Evolutionary conservation across 148 eudicot genomes (phyloP).

Genomic region (Persicaria tinctoria): DNA sequence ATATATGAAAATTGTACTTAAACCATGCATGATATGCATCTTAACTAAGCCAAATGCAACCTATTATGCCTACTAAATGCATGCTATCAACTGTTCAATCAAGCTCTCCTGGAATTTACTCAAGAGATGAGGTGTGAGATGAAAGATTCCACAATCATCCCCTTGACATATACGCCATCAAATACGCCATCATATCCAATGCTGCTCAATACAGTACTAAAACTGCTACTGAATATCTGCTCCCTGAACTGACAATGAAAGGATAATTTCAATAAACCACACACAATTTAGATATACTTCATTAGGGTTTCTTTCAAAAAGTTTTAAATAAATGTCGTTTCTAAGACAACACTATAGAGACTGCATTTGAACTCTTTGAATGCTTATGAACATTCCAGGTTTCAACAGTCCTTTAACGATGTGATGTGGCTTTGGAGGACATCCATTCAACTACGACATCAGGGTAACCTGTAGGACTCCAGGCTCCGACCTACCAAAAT

Average conservation of each 20-base stretch:
- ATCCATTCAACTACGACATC: constrained; percentile 73
- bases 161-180: constrained; percentile 86
- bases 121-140: constrained; percentile 49
- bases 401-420: constrained; percentile 70
- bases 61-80: too few relatives aligned
- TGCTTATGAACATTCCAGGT: constrained; percentile 31
- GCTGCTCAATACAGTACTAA: constrained; percentile 56
- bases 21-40: too few relatives aligned
- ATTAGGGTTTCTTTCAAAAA: too few relatives aligned
- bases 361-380: neutral
- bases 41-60: too few relatives aligned
- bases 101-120: constrained; percentile 43
- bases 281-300: too few relatives aligned
- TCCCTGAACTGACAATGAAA: neutral
- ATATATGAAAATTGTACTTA: too few relatives aligned
- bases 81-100: constrained; percentile 33
- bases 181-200: constrained; percentile 71
- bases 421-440: constrained; percentile 87
- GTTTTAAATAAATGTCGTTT: too few relatives aligned
- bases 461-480: constrained; percentile 53
- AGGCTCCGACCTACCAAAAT: constrained; percentile 18
- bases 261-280: neutral
- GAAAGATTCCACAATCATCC: constrained; percentile 57
- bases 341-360: neutral
- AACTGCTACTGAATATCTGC: neutral